These are phyloP conservation scores for Aspergillus puulaauensis DNA, from an alignment of 2,329 filamentous ascomycete species.

Conservation along the genomic window DNA sequence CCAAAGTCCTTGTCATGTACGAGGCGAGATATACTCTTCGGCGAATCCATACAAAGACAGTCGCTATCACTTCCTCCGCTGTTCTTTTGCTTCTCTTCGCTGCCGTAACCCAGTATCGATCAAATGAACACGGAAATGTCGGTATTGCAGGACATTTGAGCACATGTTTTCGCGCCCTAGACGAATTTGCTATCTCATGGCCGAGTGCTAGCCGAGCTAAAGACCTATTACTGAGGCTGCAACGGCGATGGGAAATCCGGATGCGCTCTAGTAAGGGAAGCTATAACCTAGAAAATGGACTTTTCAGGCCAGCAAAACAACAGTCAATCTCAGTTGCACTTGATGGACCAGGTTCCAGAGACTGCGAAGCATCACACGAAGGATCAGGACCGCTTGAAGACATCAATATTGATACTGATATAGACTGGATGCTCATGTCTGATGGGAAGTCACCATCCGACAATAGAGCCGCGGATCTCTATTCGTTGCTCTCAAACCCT, in stretches of 20 bases:
- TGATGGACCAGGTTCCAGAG: not conserved
- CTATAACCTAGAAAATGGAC: not conserved
- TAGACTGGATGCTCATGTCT: conserved; percentile 4
- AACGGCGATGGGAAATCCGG: conserved; percentile 32
- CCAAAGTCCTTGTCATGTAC: conserved; percentile 40
- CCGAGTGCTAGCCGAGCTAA: conserved; percentile 41
- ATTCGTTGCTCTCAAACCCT: not conserved
- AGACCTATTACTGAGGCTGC: conserved; percentile 35
- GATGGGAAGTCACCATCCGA: not conserved
- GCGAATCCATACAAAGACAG: conserved; percentile 42
- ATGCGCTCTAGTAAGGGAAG: not conserved
- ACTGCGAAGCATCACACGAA: not conserved
- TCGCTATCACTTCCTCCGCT: conserved; percentile 44
- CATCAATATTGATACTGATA: not conserved
- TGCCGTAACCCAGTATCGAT: conserved; percentile 14
- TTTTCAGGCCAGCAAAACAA: not conserved
- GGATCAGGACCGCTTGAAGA: not conserved
- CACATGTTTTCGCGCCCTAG: conserved; percentile 42
- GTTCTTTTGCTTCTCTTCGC: conserved; percentile 39
- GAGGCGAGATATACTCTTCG: conserved; percentile 42
- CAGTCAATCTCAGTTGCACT: not conserved
- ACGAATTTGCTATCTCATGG: conserved; percentile 40
- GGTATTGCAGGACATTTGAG: conserved; percentile 32
- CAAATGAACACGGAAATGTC: conserved; percentile 22
- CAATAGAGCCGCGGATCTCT: not conserved